phyloP scores from a whole-genome alignment of 2,329 filamentous ascomycete genomes.

The Pestalotiopsis fici region DNA sequence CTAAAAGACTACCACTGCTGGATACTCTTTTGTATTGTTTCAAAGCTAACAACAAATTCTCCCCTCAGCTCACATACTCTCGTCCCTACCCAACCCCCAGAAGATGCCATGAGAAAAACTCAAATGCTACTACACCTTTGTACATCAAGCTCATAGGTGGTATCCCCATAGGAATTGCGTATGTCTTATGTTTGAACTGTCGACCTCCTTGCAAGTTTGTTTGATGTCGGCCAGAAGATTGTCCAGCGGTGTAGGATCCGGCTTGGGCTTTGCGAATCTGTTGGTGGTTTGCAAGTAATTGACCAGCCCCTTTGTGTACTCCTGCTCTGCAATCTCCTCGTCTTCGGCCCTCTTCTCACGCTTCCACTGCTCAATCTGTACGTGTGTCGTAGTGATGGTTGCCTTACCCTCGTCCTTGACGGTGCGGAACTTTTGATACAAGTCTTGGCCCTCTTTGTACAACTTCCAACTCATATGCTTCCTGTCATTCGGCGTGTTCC shows the following conservation, averaged over 20 bases:
- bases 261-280: neutral
- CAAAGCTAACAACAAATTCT: too few relatives aligned
- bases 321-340: neutral
- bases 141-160: too few relatives aligned
- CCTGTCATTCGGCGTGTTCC: neutral
- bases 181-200: neutral
- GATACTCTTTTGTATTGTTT: too few relatives aligned
- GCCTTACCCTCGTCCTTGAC: constrained; percentile 5
- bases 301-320: neutral
- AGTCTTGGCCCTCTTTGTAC: constrained; percentile 3
- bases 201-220: neutral
- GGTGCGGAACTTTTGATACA: constrained; percentile 1
- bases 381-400: neutral
- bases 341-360: neutral
- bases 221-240: constrained; percentile 24
- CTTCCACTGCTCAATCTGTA: neutral
- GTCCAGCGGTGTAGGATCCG: neutral
- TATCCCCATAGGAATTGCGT: too few relatives aligned
- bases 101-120: too few relatives aligned
- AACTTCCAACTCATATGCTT: neutral
- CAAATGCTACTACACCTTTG: too few relatives aligned
- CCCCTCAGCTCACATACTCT: too few relatives aligned
- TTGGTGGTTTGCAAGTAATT: neutral
- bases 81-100: too few relatives aligned
- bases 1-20: too few relatives aligned